phyloP scores from a whole-genome alignment of 495 filamentous ascomycete species.

The Aspergillus taichungensis region DNA sequence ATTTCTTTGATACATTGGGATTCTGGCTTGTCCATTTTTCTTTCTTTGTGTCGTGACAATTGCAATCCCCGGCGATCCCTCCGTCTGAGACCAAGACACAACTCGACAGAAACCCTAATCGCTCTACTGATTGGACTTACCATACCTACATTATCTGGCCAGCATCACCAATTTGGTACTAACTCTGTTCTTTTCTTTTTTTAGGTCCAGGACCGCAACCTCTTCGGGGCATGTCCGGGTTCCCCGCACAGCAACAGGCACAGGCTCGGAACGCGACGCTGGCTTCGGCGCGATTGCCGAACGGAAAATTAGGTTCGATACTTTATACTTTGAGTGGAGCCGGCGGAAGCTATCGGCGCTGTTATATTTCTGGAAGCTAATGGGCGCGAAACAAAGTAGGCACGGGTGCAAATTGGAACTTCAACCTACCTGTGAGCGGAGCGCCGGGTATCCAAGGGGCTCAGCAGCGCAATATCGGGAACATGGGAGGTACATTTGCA shows the following conservation, averaged over 20 bases:
- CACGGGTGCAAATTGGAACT: slow-evolving; percentile 65
- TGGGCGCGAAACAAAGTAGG: slow-evolving; percentile 37
- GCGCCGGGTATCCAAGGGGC: slow-evolving; percentile 48
- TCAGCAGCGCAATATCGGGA: slow-evolving; percentile 53
- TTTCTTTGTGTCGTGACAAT: slow-evolving; percentile 14
- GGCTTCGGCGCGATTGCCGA: slow-evolving; percentile 61
- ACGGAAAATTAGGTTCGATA: slow-evolving; percentile 63
- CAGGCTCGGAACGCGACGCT: slow-evolving; percentile 49
- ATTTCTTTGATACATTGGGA: background rate
- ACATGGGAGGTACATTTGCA: slow-evolving; percentile 60
- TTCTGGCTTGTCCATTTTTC: background rate
- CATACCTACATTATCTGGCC: background rate
- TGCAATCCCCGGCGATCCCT: slow-evolving; percentile 15
- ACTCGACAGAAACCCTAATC: slow-evolving; percentile 10
- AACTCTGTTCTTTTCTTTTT: slow-evolving; percentile 12
- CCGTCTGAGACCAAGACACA: slow-evolving; percentile 23
- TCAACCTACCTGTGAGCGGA: slow-evolving; percentile 65
- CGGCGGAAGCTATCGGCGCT: background rate
- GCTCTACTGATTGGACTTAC: too few species aligned
- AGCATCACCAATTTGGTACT: slow-evolving; percentile 17
- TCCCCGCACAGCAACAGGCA: slow-evolving; percentile 57
- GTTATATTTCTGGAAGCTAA: slow-evolving; percentile 17
- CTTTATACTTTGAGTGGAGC: background rate
- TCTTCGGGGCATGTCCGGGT: slow-evolving; percentile 61
- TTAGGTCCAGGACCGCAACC: slow-evolving; percentile 59